Conservation (phyloP, 768 basidiomycete genomes). For the Boletus insuetus region DNA sequence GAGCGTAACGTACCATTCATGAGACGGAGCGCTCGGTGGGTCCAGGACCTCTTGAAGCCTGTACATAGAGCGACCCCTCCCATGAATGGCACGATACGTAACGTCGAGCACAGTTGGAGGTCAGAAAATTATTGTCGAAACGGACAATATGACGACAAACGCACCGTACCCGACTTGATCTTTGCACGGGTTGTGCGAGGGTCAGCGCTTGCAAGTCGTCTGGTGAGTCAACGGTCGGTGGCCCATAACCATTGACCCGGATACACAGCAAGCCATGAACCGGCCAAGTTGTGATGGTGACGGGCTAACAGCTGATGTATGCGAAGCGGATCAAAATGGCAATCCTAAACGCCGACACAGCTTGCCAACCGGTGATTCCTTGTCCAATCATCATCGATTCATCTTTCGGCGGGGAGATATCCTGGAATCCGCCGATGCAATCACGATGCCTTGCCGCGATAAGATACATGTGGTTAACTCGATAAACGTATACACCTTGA, state of each 20-base stretch:
- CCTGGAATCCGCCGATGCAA: not conserved
- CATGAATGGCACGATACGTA: no score
- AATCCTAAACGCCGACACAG: no score
- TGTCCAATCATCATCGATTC: no score
- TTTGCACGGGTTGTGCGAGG: no score
- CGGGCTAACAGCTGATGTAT: not conserved
- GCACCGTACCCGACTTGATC: not conserved
- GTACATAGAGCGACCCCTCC: no score
- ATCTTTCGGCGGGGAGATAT: not conserved
- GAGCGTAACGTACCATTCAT: no score
- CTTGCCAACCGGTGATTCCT: not conserved
- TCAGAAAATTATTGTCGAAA: not conserved
- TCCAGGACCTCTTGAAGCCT: no score
- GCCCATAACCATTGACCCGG: not conserved
- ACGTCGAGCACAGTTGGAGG: no score
- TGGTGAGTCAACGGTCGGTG: not conserved
- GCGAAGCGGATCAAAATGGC: not conserved
- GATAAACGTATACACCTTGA: not conserved
- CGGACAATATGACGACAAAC: not conserved
- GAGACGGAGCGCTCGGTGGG: no score
- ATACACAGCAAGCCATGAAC: not conserved
- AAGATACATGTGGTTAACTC: constrained; percentile 9
- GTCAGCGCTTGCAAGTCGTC: not conserved
- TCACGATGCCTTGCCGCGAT: not conserved
- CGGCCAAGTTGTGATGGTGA: not conserved